phyloP scores from a whole-genome alignment of 1,284 basidiomycete species.

The Xerocomus minutiporus region DNA sequence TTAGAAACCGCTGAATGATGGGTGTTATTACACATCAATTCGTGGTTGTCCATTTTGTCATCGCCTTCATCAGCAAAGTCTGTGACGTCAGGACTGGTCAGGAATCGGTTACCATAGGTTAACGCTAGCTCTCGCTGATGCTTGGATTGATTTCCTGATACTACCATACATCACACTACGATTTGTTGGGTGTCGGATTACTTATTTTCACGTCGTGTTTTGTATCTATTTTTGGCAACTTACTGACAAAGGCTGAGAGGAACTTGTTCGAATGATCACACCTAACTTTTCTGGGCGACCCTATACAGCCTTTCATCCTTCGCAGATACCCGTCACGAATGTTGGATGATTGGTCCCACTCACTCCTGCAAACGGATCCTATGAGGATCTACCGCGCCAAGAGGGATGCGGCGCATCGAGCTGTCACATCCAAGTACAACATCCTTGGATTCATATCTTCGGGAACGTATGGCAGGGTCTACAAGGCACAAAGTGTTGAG shows the following conservation, averaged over 20 bases:
- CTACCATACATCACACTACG: neutral
- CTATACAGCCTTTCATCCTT: neutral
- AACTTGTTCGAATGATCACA: too few relatives aligned
- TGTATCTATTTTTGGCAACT: neutral
- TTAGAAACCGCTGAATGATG: neutral
- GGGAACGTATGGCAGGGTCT: slow-evolving; percentile 96
- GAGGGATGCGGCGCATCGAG: slow-evolving; percentile 62
- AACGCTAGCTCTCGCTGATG: too few relatives aligned
- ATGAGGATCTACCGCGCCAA: slow-evolving; percentile 85
- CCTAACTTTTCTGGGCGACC: neutral
- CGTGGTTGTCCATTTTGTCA: neutral
- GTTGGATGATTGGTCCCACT: slow-evolving; percentile 37
- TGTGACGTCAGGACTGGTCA: too few relatives aligned
- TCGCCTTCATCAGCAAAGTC: neutral
- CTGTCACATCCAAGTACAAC: slow-evolving; percentile 78
- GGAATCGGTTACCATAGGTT: too few relatives aligned
- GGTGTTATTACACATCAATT: neutral
- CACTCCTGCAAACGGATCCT: slow-evolving; percentile 53
- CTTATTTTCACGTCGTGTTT: too few relatives aligned
- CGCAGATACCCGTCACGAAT: slow-evolving; percentile 16
- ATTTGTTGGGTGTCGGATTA: neutral
- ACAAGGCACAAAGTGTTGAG: slow-evolving; percentile 85
- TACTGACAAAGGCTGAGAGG: neutral
- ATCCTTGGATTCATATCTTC: slow-evolving; percentile 98
- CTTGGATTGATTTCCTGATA: neutral